Base-by-base conservation (phyloP, 2,329 filamentous ascomycete species). In the Penicillium corylophilum region DNA sequence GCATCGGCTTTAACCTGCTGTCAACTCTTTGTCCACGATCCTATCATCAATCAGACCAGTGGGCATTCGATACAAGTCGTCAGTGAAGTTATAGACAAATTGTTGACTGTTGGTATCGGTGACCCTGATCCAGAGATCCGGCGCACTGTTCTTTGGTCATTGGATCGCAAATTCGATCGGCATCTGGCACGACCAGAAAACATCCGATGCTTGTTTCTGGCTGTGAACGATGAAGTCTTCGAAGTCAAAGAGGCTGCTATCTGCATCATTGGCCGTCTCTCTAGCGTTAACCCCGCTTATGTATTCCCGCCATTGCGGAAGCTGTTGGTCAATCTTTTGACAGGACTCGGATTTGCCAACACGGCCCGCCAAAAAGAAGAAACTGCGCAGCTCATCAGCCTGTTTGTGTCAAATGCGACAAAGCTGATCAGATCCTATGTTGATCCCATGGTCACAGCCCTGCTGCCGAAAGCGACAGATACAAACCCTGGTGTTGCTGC, bases 141-240 rank as follows among this genome's bases (percentile, higher is more conserved):
- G 53, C 82, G 86, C 63, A 95, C 90, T 0, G 93, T 99, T 3
- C 80, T 99, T 20, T 85, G 87, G 44, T 94, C 94, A 16, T 80
- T 99, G 9, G 94, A 97, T 69, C 85, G 89, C 59, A 89, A 94
- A 46, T 99, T 99, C 65, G 94, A 99, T 68, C 87, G 90, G 42
- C 94, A 99, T 69, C 80, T 99, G n/a, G 91, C 91, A 38, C 95
- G 96, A 70, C 92, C 95, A 1, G 93, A 99, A 70, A 99, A 99
- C 66, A 95, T 99, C 43, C 86, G 95, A 18, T 96, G 92, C 13
- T 76, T 99, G 0, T 97, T 99, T 72, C 87, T 97, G 53, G 93
- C 94, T 0, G 81, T 99, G 15, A 96, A 99, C 61, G 94, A 99
- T 64, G 93, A 97, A 67, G 82, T 91, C 1, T 99, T 97, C 59